Conservation (phyloP, 139 green algal species). For the Closterium sp. region DNA sequence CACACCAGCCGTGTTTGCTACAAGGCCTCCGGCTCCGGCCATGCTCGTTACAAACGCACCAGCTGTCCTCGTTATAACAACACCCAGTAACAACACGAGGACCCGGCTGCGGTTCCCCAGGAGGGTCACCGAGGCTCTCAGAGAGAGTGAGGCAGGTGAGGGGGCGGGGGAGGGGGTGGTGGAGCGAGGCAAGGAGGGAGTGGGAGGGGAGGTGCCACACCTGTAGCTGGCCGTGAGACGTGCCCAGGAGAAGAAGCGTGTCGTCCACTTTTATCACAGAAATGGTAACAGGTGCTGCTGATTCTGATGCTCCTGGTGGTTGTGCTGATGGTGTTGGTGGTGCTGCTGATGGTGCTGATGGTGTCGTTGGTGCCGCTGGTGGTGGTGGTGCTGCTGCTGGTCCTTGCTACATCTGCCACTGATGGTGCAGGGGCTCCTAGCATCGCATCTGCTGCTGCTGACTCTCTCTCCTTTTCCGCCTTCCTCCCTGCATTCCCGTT, state of each 20-base stretch:
- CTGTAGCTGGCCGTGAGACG: not conserved
- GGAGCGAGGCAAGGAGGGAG: not conserved
- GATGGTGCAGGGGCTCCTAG: not conserved
- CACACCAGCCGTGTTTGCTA: too few relatives aligned
- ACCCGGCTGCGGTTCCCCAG: not conserved
- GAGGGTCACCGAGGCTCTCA: not conserved
- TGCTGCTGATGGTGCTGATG: too few relatives aligned
- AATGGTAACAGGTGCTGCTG: not conserved
- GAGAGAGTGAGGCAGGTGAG: not conserved
- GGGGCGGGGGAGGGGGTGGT: too few relatives aligned
- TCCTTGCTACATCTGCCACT: not conserved
- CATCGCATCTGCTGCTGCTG: too few relatives aligned
- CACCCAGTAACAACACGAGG: not conserved
- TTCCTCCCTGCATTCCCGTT: not conserved
- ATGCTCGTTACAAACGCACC: not conserved
- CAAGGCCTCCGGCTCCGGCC: too few relatives aligned
- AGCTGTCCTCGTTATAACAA: not conserved
- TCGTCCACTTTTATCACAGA: not conserved
- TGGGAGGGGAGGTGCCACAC: not conserved
- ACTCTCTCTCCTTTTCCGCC: too few relatives aligned
- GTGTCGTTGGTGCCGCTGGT: too few relatives aligned
- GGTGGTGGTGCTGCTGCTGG: too few relatives aligned
- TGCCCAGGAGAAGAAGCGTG: not conserved
- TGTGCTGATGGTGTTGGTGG: too few relatives aligned
- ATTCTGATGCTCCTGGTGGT: not conserved